Conservation (phyloP, 352 stramenopile species). For the Phytophthora pluvialis region DNA sequence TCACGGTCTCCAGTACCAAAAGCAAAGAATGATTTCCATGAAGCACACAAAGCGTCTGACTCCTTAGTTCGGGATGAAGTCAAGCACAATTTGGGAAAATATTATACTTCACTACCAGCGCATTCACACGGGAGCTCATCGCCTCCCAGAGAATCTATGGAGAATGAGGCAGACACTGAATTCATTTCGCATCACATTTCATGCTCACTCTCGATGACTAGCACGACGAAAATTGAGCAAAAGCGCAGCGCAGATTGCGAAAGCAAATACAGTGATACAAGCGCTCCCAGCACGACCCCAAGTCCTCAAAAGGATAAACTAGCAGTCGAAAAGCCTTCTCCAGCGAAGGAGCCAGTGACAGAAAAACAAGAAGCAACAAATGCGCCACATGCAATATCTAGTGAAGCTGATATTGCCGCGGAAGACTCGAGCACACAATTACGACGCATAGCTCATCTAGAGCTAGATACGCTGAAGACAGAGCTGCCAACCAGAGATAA, state of each 20-base stretch:
- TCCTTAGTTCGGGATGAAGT: background rate
- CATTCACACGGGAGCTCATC: background rate
- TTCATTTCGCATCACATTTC: background rate
- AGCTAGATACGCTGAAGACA: background rate
- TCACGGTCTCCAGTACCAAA: background rate
- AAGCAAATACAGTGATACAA: background rate
- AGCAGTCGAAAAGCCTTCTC: background rate
- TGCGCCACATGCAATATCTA: background rate
- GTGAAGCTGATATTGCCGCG: background rate
- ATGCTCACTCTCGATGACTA: background rate
- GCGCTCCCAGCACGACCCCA: background rate
- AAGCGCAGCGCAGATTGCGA: background rate
- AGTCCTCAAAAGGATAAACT: background rate
- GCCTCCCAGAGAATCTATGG: background rate
- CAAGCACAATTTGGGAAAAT: background rate
- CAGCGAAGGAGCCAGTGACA: background rate
- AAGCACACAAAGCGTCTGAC: background rate
- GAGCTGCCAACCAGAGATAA: conserved; percentile 2
- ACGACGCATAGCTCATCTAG: background rate
- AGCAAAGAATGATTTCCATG: background rate
- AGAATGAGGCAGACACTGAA: background rate
- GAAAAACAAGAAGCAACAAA: background rate
- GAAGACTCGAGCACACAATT: background rate
- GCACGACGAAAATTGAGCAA: background rate
- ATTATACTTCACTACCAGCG: background rate